Evolutionary conservation across 805 yeast genomes (phyloP), one percentile per base, ranked within the genome.

Genomic region (Wickerhamiella vanderwaltii): DNA sequence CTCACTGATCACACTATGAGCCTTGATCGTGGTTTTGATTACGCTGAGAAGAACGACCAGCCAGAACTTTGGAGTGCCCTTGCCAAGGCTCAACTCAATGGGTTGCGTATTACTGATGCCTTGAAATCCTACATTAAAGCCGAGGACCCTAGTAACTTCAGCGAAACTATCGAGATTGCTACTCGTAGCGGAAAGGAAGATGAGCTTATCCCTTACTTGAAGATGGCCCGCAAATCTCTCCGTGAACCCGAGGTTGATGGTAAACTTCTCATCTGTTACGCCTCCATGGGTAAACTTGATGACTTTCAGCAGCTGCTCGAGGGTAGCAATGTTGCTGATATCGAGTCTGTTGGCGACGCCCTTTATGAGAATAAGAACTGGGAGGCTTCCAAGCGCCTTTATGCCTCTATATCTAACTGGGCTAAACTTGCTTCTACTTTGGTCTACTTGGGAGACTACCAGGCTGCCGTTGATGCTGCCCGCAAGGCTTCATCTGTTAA

Each of bases 401-500:
- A 74, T 64, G 68, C 86, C 7, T 79, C 77, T 49, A 79, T 88
- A 45, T 85, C 95, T 30, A 91, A 88, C 66, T 88, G 94, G 71
- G 80, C 95, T 37, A 91, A 87, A 62, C 73, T 91, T 53, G 97
- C 98, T 12, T 81, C 95, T n/a, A 88, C 97, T 23, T 73, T 87
- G 57, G 98, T 91, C 26, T 86, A 78, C 67, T 68, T 91, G 56
- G 77, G 76, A 43, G 96, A 91, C 60, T 87, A 85, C 62, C 96
- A 91, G 66, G 77, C 84, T 43, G 98, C 98, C 39, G 98, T 91
- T 48, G 97, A 91, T 58, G 86, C 96, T 64, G 98, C 98, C 17
- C 81, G 98, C 69, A 91, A 88, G 66, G 97, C 98, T 2, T 82
- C 94, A 26, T 86, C 85, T 62, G 75, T 80, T 46, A 73, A 72